Evolutionary conservation across 75 land plant species (phyloP).

Genomic region (Cunninghamia lanceolata): DNA sequence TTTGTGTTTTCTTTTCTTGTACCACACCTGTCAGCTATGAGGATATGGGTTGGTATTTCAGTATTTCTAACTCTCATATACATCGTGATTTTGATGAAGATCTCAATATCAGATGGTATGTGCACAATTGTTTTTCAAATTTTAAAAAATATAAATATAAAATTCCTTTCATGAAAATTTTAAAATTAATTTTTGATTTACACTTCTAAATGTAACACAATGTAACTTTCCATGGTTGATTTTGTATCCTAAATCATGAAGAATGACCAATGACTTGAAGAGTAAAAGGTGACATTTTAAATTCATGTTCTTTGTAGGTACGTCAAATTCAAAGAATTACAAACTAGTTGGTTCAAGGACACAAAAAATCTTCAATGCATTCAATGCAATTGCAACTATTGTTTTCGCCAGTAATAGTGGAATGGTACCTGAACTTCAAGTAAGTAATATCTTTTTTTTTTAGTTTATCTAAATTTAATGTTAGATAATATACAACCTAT

Average conservation of each 20-base stretch:
- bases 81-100: slow-evolving; percentile 21
- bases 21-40: slow-evolving; percentile 50
- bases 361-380: slow-evolving; percentile 35
- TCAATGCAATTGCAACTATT: slow-evolving; percentile 49
- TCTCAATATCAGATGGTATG: slow-evolving; percentile 49
- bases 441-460: background rate
- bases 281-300: too few species aligned
- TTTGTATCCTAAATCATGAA: too few species aligned
- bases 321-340: slow-evolving; percentile 23
- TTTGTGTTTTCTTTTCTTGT: slow-evolving; percentile 38
- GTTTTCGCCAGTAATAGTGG: slow-evolving; percentile 44
- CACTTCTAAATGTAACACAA: background rate
- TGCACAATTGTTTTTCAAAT: too few species aligned
- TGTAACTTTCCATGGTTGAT: background rate
- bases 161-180: background rate
- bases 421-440: slow-evolving; percentile 63
- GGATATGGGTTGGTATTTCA: slow-evolving; percentile 33
- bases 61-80: slow-evolving; percentile 30
- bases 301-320: slow-evolving; percentile 14
- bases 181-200: too few species aligned
- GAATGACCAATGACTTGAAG: too few species aligned
- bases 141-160: too few species aligned
- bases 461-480: too few species aligned
- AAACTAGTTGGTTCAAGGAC: slow-evolving; percentile 25
- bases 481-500: too few species aligned